These are phyloP conservation scores for Pharnaceum exiguum DNA, from an alignment of 148 eudicot genomes.

Conservation along the genomic window DNA sequence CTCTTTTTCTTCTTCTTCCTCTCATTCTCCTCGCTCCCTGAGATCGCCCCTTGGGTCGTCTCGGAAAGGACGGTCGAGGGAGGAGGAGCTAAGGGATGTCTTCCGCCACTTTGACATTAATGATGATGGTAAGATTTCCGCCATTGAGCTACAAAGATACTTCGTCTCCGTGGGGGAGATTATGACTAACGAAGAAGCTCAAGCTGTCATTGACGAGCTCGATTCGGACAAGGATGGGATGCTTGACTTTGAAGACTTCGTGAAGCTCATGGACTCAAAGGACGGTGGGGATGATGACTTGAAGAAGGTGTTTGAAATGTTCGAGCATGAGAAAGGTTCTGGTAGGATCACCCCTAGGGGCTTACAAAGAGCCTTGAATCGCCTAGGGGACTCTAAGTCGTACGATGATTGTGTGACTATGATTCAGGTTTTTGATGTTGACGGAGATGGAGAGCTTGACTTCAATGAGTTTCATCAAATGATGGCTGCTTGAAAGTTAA, in stretches of 20 bases:
- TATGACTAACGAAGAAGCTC: constrained; percentile 58
- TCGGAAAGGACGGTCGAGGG: constrained; percentile 25
- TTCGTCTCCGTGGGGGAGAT: constrained; percentile 56
- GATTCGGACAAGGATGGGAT: constrained; percentile 57
- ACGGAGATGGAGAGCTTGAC: constrained; percentile 73
- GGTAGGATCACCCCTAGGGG: constrained; percentile 65
- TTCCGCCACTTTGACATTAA: constrained; percentile 54
- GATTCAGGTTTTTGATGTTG: constrained; percentile 56
- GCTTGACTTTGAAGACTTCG: constrained; percentile 53
- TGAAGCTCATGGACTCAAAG: constrained; percentile 40
- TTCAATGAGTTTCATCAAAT: constrained; percentile 63
- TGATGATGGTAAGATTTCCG: constrained; percentile 63
- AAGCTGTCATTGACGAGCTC: constrained; percentile 46
- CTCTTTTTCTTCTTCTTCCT: constrained; percentile 4
- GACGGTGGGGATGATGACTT: constrained; percentile 43
- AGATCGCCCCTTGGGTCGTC: constrained; percentile 14
- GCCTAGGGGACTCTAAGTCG: constrained; percentile 55
- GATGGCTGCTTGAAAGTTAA: constrained; percentile 33
- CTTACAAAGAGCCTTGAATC: constrained; percentile 49
- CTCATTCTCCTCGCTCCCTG: constrained; percentile 24
- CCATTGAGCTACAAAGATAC: constrained; percentile 45
- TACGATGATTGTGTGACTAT: constrained; percentile 60
- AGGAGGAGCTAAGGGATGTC: constrained; percentile 53
- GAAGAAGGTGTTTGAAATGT: constrained; percentile 63
- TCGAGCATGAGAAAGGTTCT: constrained; percentile 57